phyloP scores from a whole-genome alignment of 805 yeast species.

The Hanseniaspora guilliermondii region DNA sequence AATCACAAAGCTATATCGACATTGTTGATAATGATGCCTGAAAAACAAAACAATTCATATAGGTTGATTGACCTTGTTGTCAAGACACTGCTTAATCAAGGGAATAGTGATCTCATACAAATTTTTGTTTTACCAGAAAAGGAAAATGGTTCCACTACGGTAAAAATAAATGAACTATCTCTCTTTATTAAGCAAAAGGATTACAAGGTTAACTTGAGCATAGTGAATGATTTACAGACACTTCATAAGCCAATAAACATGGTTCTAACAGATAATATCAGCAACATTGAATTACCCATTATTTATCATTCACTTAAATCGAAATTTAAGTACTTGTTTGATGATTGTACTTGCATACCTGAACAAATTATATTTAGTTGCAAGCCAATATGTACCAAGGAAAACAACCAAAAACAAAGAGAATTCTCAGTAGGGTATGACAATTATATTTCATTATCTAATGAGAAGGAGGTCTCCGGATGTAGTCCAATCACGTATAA shows the following conservation, averaged over 20 bases:
- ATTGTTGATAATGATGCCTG: background rate
- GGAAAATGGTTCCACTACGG: background rate
- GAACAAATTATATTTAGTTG: slow-evolving; percentile 1
- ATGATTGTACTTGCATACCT: background rate
- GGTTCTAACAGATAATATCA: background rate
- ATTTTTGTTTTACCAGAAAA: background rate
- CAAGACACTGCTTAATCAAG: background rate
- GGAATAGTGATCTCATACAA: background rate
- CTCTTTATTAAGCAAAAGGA: background rate
- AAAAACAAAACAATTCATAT: background rate
- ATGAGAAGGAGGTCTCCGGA: background rate
- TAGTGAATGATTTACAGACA: background rate
- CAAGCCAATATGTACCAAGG: slow-evolving; percentile 1
- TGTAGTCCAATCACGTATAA: background rate
- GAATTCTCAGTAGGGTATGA: background rate
- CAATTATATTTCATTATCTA: slow-evolving; percentile 4
- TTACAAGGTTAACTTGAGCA: background rate
- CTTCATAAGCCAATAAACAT: background rate
- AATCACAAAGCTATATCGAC: background rate
- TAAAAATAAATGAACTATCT: background rate
- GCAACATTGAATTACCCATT: background rate
- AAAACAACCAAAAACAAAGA: background rate
- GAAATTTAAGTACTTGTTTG: background rate
- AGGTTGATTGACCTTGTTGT: background rate
- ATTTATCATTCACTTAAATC: background rate